Evolutionary conservation across 345 rosid species (phyloP).

Genomic region (Diplotaxis tenuifolia): DNA sequence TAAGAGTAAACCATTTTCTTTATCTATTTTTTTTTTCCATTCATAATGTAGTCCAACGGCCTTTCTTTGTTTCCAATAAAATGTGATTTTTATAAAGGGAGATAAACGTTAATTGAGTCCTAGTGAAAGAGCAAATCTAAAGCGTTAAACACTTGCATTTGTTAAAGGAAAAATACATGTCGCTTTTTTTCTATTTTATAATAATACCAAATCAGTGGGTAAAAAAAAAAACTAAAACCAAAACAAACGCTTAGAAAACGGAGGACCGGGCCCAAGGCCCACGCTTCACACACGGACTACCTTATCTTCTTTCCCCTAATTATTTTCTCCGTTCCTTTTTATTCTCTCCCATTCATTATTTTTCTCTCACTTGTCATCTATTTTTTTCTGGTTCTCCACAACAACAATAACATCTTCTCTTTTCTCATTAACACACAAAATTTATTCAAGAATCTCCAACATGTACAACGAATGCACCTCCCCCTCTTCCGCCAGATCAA

Average conservation of each 20-base stretch:
- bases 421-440: not conserved
- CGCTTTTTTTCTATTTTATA: no score
- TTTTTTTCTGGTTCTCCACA: not conserved
- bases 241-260: not conserved
- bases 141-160: no score
- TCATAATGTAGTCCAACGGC: no score
- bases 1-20: no score
- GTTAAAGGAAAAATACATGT: no score
- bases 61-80: no score
- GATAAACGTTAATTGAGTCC: no score
- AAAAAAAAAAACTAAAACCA: not conserved
- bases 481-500: constrained; percentile 39
- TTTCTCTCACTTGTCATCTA: constrained; percentile 14
- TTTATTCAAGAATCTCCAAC: not conserved
- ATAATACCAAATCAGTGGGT: not conserved
- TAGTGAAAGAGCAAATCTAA: no score
- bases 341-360: not conserved
- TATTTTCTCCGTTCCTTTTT: not conserved
- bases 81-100: no score
- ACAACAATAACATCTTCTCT: not conserved
- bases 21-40: no score
- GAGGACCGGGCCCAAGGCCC: constrained; percentile 31
- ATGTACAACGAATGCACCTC: constrained; percentile 37
- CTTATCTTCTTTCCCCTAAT: not conserved
- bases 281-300: constrained; percentile 25